Base-by-base conservation (phyloP, 2,329 filamentous ascomycete species). In the Penicillium brevicompactum region DNA sequence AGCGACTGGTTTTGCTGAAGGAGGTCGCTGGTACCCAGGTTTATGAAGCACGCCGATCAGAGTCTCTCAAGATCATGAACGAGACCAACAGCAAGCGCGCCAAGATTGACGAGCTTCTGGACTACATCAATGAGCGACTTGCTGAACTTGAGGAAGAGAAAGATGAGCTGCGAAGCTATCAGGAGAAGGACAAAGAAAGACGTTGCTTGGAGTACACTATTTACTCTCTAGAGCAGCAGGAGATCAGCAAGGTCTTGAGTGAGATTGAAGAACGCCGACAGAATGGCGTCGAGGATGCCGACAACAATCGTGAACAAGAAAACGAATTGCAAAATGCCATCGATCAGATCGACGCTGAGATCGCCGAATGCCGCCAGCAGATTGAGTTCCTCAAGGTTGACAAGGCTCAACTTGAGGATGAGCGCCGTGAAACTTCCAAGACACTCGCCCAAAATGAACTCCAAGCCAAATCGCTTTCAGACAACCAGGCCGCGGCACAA, bases 11-110 rank as follows among this genome's bases (percentile, higher is more conserved):
- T 63, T 80, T 99, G 56, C 78, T 99, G 58, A 99, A 99, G 75
- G 94, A 97, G 70, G 94, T 99, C n/a, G 94, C 94, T 0, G 94
- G 94, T 59, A 99, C 94, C 7, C 92, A 97, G 68, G 92, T 97
- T 43, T 99, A 99, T 76, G 94, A 99, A 76, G 89, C 91, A 50
- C 88, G 93, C 53, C 87, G 95, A 58, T 84, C 91, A 27, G 93
- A 99, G 74, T 96, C 91, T 44, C 79, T 96, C 63, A 97, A 96
- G 78, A 96, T 99, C 67, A 96, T 99, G 91, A 86, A 87, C 59
- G 94, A 99, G 64, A 97, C 94, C 14, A 92, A 93, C 74, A 95
- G 92, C 76, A 97, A 97, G 79, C 87, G 92, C 59, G 82, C 87
- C 44, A 97, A 97, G 76, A 97, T 97, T 57, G 94, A 99, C 70